phyloP scores from a whole-genome alignment of 352 stramenopile species.

The Pythium plurisporium region DNA sequence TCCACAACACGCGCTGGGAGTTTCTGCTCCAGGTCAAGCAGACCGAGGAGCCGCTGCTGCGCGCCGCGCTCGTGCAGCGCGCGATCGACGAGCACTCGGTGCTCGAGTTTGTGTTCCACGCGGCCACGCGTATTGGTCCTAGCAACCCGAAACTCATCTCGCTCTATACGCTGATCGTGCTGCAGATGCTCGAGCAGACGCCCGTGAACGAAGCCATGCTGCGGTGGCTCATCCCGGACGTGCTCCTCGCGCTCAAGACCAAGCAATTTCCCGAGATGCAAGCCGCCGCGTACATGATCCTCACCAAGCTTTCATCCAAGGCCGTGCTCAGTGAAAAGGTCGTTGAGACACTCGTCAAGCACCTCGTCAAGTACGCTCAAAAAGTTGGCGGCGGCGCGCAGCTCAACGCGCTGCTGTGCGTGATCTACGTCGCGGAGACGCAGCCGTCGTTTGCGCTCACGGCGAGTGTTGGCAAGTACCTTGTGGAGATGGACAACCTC shows the following conservation, averaged over 20 bases:
- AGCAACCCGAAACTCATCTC: constrained; percentile 77
- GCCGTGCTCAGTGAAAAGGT: constrained; percentile 69
- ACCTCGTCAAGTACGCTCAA: constrained; percentile 72
- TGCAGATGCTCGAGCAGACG: constrained; percentile 74
- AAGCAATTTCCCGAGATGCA: constrained; percentile 69
- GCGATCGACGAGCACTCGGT: constrained; percentile 69
- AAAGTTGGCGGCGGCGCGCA: constrained; percentile 36
- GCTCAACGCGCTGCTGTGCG: constrained; percentile 70
- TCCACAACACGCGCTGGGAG: constrained; percentile 74
- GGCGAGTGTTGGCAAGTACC: constrained; percentile 50
- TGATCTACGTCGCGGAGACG: constrained; percentile 71
- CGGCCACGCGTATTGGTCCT: constrained; percentile 54
- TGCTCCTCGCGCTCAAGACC: constrained; percentile 67
- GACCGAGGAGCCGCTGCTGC: constrained; percentile 52
- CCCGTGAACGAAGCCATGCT: constrained; percentile 64
- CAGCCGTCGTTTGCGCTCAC: constrained; percentile 65
- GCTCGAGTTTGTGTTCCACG: constrained; percentile 67
- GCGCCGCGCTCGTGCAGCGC: constrained; percentile 70
- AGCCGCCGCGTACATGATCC: constrained; percentile 78
- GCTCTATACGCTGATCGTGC: constrained; percentile 77
- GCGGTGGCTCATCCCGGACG: constrained; percentile 74
- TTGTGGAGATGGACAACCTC: constrained; percentile 63
- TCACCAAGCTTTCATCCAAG: constrained; percentile 82
- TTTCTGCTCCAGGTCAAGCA: constrained; percentile 80
- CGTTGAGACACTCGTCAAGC: constrained; percentile 65